Conservation (phyloP, 495 filamentous ascomycete genomes). For the Talaromyces ruber region DNA sequence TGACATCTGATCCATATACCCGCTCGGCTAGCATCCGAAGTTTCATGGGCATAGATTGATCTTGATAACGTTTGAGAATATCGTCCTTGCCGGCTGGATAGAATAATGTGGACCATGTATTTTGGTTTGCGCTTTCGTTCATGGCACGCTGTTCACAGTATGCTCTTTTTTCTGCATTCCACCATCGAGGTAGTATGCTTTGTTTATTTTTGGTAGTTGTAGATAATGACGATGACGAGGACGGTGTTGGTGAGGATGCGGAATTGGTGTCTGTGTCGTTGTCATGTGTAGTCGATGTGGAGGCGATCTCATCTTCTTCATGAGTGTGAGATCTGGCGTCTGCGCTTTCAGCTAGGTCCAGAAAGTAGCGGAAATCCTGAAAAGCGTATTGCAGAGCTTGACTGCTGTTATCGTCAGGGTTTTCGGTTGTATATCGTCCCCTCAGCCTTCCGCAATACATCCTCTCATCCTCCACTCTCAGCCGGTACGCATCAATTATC, state of each 20-base stretch:
- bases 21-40: constrained; percentile 23
- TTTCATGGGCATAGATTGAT: constrained; percentile 32
- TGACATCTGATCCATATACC: constrained; percentile 12
- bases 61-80: constrained; percentile 27
- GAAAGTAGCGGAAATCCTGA: constrained; percentile 15
- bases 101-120: constrained; percentile 12
- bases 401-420: constrained; percentile 6
- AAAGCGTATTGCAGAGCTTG: constrained; percentile 5
- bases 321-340: not conserved
- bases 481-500: constrained; percentile 36
- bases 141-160: constrained; percentile 16
- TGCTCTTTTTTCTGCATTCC: constrained; percentile 20
- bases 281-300: not conserved
- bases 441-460: constrained; percentile 13
- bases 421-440: constrained; percentile 13
- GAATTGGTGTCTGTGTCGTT: constrained; percentile 1
- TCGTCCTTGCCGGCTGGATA: constrained; percentile 21
- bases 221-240: not conserved
- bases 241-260: not conserved
- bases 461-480: constrained; percentile 31
- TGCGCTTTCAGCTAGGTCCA: constrained; percentile 13
- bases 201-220: not conserved
- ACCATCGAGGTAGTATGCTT: constrained; percentile 30
- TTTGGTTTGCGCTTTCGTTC: not conserved
- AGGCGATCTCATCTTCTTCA: not conserved